Evolutionary conservation across 345 rosid species (phyloP), one percentile per base, ranked within the genome.

Genomic region (Psidium friedrichsthalianum): DNA sequence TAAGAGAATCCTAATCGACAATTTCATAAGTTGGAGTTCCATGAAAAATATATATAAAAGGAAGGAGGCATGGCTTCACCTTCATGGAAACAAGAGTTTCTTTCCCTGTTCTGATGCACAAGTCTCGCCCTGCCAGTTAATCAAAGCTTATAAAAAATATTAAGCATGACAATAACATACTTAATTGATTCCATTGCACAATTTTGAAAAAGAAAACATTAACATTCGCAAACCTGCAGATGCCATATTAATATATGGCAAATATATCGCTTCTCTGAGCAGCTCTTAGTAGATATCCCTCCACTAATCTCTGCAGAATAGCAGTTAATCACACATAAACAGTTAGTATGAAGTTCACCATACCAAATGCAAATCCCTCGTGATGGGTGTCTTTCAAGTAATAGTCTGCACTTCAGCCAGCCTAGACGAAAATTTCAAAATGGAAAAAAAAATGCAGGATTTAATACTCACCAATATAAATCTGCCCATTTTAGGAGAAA

Each of bases 221-320:
- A 82, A 69, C 54, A 18, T 69, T 85, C 80, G 78, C 89, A 56
- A 83, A 98, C 99, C 97, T 96, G 98, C 84, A 98, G 89, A 93
- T 94, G 97, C 99, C 99, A 98, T 89, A 98, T 96, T 87, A 98
- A 90, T 90, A 96, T 98, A 89, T 98, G 99, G 99, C 96, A 88
- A 98, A 98, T 90, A 98, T 90, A 87, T 98, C 98, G 88, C 99
- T 98, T 90, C 97, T 91, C 87, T 98, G 98, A 87, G 99, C 89
- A 83, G 99, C 99, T 93, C 99, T 93, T 52, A 98, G 96, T 92
- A 98, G 90, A 89, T 98, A 98, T 69, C 99, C 99, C 92, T 98
- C 98, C 53, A 98, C 99, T 81, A 97, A 88, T 88, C 87, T 90
- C 99, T 98, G 98, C 90, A 90, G 87, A 88, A 81, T 81, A 49